Percentiles rank a stretch among this genome's conserved stretches.
These are phyloP conservation scores for Earliella scabrosa DNA, from an alignment of 1,284 basidiomycete species.

Conservation along the genomic window DNA sequence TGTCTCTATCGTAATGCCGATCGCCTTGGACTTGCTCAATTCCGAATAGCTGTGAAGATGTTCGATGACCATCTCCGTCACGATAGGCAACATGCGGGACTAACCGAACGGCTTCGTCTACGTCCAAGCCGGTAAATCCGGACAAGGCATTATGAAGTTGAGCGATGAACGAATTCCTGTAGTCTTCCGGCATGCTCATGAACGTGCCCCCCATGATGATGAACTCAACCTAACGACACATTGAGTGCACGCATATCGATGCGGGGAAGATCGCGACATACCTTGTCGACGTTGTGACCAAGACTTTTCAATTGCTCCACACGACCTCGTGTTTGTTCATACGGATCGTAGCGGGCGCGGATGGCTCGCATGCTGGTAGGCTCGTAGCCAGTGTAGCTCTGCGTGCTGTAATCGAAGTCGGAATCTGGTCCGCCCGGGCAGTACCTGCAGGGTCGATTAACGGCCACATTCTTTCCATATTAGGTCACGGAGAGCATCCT, in stretches of 20 bases:
- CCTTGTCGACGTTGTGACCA: conserved; percentile 98
- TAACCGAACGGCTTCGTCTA: conserved; percentile 95
- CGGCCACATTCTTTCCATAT: background rate
- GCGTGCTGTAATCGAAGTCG: conserved; percentile 99
- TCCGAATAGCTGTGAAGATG: conserved; percentile 78
- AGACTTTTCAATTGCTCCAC: conserved; percentile 95
- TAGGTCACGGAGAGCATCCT: conserved; percentile 34
- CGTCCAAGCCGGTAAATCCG: conserved; percentile 90
- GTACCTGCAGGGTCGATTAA: conserved; percentile 60
- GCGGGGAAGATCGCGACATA: conserved; percentile 32
- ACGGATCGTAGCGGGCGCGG: conserved; percentile 97
- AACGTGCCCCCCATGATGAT: conserved; percentile 99
- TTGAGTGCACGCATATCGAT: background rate
- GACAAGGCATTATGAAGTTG: conserved; percentile 97
- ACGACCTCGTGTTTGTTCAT: conserved; percentile 94
- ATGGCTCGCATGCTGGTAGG: conserved; percentile 99
- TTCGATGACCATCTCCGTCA: conserved; percentile 2
- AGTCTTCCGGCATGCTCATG: conserved; percentile 98
- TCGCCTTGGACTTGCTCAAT: conserved; percentile 97
- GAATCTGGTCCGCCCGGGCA: conserved; percentile 99
- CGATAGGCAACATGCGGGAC: conserved; percentile 22
- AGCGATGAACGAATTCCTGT: conserved; percentile 92
- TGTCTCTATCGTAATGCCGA: conserved; percentile 99
- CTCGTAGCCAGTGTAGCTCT: conserved; percentile 97
- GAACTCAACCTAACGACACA: conserved; percentile 80